These are phyloP conservation scores for Saturnispora quitensis DNA, from an alignment of 805 yeast species.

Conservation along the genomic window DNA sequence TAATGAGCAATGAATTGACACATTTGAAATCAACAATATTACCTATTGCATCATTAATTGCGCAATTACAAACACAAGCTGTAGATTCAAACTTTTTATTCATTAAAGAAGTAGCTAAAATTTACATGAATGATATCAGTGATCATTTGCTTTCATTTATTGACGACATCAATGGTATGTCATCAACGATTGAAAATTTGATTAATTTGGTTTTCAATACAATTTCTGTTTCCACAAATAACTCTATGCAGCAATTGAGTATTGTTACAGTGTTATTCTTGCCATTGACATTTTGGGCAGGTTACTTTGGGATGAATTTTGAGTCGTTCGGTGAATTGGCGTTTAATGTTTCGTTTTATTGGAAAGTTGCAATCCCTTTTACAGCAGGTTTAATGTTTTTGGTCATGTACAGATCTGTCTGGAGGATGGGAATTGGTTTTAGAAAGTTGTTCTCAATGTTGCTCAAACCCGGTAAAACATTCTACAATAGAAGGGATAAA, in stretches of 20 bases:
- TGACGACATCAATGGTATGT: constrained; percentile 48
- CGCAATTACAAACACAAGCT: constrained; percentile 36
- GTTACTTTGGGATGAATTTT: constrained; percentile 54
- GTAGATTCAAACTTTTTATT: constrained; percentile 15
- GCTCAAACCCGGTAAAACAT: neutral
- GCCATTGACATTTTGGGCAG: constrained; percentile 52
- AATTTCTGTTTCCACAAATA: constrained; percentile 45
- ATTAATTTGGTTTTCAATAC: constrained; percentile 48
- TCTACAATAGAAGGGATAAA: neutral
- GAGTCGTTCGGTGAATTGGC: constrained; percentile 32
- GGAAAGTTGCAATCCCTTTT: constrained; percentile 39
- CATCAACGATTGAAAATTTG: constrained; percentile 40
- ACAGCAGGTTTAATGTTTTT: constrained; percentile 28
- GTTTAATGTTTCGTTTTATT: constrained; percentile 34
- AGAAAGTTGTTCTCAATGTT: neutral
- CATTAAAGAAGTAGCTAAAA: constrained; percentile 35
- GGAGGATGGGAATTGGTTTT: constrained; percentile 4
- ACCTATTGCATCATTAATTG: constrained; percentile 40
- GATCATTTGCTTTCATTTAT: constrained; percentile 46
- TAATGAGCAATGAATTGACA: constrained; percentile 45
- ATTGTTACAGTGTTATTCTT: constrained; percentile 49
- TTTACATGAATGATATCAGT: constrained; percentile 46
- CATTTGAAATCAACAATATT: constrained; percentile 36
- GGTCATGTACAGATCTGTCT: constrained; percentile 27
- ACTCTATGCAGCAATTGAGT: constrained; percentile 45